Conservation (phyloP, 352 stramenopile genomes). For the Phytopythium delawarense region DNA sequence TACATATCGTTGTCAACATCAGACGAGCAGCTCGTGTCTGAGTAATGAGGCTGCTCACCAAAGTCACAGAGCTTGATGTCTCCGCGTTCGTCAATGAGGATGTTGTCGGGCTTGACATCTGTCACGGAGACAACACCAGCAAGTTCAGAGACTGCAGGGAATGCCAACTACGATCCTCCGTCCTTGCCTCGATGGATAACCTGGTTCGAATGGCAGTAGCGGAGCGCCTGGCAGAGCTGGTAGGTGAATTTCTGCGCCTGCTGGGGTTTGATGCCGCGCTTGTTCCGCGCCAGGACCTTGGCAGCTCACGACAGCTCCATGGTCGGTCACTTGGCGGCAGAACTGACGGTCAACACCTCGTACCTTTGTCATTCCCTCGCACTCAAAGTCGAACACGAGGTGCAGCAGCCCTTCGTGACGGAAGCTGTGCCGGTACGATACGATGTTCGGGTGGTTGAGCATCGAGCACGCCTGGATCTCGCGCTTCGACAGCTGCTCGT, state of each 20-base stretch:
- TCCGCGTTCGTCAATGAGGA: conserved; percentile 65
- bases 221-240: conserved; percentile 70
- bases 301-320: not conserved
- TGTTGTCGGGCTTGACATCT: conserved; percentile 86
- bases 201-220: conserved; percentile 73
- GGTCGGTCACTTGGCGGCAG: not conserved
- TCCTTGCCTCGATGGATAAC: conserved; percentile 74
- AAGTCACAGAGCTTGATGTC: conserved; percentile 82
- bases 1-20: not conserved
- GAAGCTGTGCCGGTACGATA: conserved; percentile 81
- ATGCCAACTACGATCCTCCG: too few relatives aligned
- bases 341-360: not conserved
- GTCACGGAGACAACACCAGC: not conserved
- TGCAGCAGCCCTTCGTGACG: conserved; percentile 71
- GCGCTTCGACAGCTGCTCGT: conserved; percentile 72
- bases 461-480: conserved; percentile 83
- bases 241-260: conserved; percentile 50
- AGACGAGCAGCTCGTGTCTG: too few relatives aligned
- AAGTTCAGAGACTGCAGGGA: not conserved
- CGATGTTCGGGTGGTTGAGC: conserved; percentile 75
- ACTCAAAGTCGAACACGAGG: conserved; percentile 77
- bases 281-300: conserved; percentile 55
- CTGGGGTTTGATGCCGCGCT: conserved; percentile 49
- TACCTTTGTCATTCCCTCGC: conserved; percentile 69
- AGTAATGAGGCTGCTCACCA: conserved; percentile 18